A percentile compares a stretch with the other conserved stretches of the same genome.
Evolutionary conservation across 2,329 filamentous ascomycete species (phyloP).

Genomic region (Colletotrichum destructivum): DNA sequence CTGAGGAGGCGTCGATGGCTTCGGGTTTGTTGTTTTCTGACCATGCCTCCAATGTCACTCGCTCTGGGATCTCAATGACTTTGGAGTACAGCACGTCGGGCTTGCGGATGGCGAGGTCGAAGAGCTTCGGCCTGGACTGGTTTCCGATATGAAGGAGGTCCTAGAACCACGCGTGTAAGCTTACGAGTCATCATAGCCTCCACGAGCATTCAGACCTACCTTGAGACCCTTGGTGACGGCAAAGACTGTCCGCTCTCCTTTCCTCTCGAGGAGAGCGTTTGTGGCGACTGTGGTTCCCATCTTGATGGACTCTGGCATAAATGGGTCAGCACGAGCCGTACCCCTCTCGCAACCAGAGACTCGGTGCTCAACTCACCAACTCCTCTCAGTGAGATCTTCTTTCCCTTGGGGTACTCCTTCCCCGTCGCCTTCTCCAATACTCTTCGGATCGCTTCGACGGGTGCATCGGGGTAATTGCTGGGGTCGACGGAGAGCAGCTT

Average conservation of each 20-base stretch:
- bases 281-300: slow-evolving; percentile 87
- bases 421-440: slow-evolving; percentile 54
- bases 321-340: neutral
- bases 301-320: slow-evolving; percentile 72
- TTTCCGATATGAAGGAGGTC: slow-evolving; percentile 82
- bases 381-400: slow-evolving; percentile 41
- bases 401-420: slow-evolving; percentile 51
- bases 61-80: slow-evolving; percentile 82
- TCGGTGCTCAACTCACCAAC: slow-evolving; percentile 43
- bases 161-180: slow-evolving; percentile 63
- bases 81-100: slow-evolving; percentile 79
- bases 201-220: neutral
- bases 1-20: slow-evolving; percentile 29
- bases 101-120: slow-evolving; percentile 79
- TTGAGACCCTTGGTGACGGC: slow-evolving; percentile 75
- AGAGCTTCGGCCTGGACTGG: slow-evolving; percentile 80
- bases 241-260: slow-evolving; percentile 77
- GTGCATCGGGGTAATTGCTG: slow-evolving; percentile 80
- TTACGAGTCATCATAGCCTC: too few species aligned
- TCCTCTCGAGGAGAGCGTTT: slow-evolving; percentile 82
- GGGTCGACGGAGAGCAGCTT: slow-evolving; percentile 82
- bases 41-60: slow-evolving; percentile 76
- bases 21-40: slow-evolving; percentile 38
- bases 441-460: slow-evolving; percentile 78
- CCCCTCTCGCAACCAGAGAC: neutral